Evolutionary conservation across 768 basidiomycete genomes (phyloP), one percentile per base, ranked within the genome.

Genomic region (Goffeauzyma gilvescens): DNA sequence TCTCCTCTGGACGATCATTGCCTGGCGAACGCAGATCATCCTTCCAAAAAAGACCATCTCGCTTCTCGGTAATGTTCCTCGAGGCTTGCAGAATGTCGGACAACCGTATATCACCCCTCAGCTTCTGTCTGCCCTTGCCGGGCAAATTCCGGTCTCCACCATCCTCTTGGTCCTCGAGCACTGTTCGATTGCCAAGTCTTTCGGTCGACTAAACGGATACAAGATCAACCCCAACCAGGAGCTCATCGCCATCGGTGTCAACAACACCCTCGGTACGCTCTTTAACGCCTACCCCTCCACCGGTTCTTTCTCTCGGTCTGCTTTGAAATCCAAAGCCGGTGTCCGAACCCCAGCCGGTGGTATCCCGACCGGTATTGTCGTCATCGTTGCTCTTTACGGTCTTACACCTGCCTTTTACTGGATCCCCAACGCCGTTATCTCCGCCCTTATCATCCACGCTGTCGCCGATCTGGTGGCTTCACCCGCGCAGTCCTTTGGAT

Each of bases 241-340:
- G 62, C 71, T 95, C 37, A 81, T 95, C 53, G 87, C 90, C 31
- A 95, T 98, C 52, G 90, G 90, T n/a, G 84, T 96, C 15, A 81
- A 86, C 14, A 90, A 90, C 63, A 82, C 82, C 1, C 57, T 93
- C 49, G 90, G 90, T 3, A 79, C 83, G 13, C 68, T 81, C 52
- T 95, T 98, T 63, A 73, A 66, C 40, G 90, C 87, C 0, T 96
- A 93, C 62, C 89, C 93, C 7, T 84, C 90, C 0, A 98, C 93
- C 10, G 93, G 93, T 2, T 95, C 89, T 1, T 98, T 98, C 73
- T 93, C 89, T 28, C 81, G 93, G n/a, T 82, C 87, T 2, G 93
- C 93, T 2, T 69, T 98, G 58, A 87, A 93, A 65, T 76, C 82
- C 23, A 95, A 90, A 64, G 89, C 84, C 0, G 93, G 93, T 36